Evolutionary conservation across 148 eudicot species (phyloP), one percentile per base, ranked within the genome.

Genomic region (Nepenthes mirabilis): DNA sequence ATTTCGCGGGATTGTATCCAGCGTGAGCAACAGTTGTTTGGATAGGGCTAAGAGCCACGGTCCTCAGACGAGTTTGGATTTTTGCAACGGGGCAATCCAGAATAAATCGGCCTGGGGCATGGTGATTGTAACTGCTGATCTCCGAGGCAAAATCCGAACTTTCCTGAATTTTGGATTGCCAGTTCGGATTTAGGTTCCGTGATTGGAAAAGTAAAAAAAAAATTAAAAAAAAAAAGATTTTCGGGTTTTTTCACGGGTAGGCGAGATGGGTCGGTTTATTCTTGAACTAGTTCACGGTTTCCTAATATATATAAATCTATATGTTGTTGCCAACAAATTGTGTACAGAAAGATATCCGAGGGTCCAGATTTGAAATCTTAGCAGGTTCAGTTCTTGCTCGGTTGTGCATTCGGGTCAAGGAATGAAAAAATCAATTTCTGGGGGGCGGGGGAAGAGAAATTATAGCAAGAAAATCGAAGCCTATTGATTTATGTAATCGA

Each of bases 121-220:
- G 81, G 95, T 87, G 49, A 87, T 91, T 47, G 97, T 87, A 50
- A 83, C 95, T 2, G 97, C 97, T 40, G 84, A 91, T 33, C 80
- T 80, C 5, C 65, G 80, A 67, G 97, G 97, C 1, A 89, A 91
- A 73, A 87, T 91, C 54, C 83, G 84, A 66, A 82, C 89, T 33
- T 91, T 80, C 70, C 97, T 84, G 65, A 91, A 91, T 62, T 91
- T 84, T 58, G 97, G 97, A n/a, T 57, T 82, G 68, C 97, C 97
- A 2, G 75, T 85, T 60, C 79, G 96, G 59, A 78, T 78, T 45
- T 88, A 72, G 68, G 67, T 32, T 64, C 45, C 34, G 43, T 23
- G 23, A 23, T 23, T 23, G 23, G 23, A 23, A 23, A 23, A 23
- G 23, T 23, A 23, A 23, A 23, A 23, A 23, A 23, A 23, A n/a